Evolutionary conservation across 225 moss, liverwort and hornwort genomes (phyloP), one percentile per base, ranked within the genome.

Genomic region (Neckera pumila): DNA sequence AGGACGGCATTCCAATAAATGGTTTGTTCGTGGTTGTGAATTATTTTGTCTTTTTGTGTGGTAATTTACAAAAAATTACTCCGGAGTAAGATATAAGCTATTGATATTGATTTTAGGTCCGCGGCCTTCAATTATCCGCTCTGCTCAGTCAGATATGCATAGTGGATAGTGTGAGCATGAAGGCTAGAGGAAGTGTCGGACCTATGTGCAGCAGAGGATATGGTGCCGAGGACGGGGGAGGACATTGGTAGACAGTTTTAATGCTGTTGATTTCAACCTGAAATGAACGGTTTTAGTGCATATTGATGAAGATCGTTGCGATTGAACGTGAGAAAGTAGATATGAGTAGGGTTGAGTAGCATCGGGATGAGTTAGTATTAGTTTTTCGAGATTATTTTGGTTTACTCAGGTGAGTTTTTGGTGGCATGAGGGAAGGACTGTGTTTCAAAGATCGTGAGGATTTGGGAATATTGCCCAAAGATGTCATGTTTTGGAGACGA

Each of bases 21-120:
- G 36, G 3, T 15, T 76, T 22, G 53, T 53, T 54, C 15, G 15
- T 23, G 54, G 36, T 76, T 23, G 23, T 76, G 23, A 76, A 76
- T 23, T 54, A 36, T 75, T 47, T 45, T 21, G 22, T 5, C 3
- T 15, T 53, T 14, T 22, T 76, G 53, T 53, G 8, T 34, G 20
- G 21, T 53, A 3, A 1, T 34, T 1, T 51, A 0, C 5, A 76
- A 14, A 14, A n/a, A n/a, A n/a, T n/a, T n/a, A n/a, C n/a, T n/a
- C n/a, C n/a, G n/a, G n/a, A n/a, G n/a, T n/a, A 36, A 18, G 25
- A 17, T 73, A 2, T 30, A 16, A 45, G 45, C 11, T 30, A 11
- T 45, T 30, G 30, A 30, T 73, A 3, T 45, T 23, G 54, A 6
- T 36, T 54, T 76, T 54, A 54, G 36, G 36, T 76, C 36, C 5